Conservation (phyloP, 352 stramenopile genomes). For the Phytophthora colocasiae region DNA sequence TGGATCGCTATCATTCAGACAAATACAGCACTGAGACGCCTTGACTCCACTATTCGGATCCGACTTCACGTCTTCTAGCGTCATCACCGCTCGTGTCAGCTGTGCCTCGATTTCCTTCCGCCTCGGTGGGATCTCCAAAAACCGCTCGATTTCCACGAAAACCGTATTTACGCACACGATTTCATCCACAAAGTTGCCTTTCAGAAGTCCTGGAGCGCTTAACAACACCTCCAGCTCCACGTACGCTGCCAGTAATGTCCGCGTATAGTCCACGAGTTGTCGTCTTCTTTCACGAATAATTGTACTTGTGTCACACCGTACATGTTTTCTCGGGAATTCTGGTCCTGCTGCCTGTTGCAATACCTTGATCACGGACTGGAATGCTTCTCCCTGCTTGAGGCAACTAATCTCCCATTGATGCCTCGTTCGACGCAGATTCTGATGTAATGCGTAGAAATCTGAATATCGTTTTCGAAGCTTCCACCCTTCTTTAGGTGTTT, state of each 20-base stretch:
- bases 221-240: constrained; percentile 36
- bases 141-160: constrained; percentile 33
- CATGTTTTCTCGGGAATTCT: constrained; percentile 39
- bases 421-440: constrained; percentile 20
- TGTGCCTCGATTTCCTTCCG: constrained; percentile 35
- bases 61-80: constrained; percentile 19
- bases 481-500: constrained; percentile 27
- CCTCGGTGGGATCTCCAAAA: constrained; percentile 39
- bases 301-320: constrained; percentile 33
- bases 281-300: constrained; percentile 37
- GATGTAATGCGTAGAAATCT: constrained; percentile 30
- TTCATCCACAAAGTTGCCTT: constrained; percentile 16
- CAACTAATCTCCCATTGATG: constrained; percentile 22
- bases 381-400: constrained; percentile 22
- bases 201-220: constrained; percentile 1
- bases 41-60: not conserved
- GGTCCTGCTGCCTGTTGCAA: constrained; percentile 19
- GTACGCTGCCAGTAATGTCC: constrained; percentile 30
- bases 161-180: constrained; percentile 24
- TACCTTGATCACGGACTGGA: constrained; percentile 13
- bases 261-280: constrained; percentile 28
- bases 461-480: constrained; percentile 38
- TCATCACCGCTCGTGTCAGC: constrained; percentile 27
- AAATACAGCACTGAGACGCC: constrained; percentile 29
- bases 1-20: constrained; percentile 17